Base-by-base conservation (phyloP, 441 rosid genomes). In the Bruguiera hainesii region DNA sequence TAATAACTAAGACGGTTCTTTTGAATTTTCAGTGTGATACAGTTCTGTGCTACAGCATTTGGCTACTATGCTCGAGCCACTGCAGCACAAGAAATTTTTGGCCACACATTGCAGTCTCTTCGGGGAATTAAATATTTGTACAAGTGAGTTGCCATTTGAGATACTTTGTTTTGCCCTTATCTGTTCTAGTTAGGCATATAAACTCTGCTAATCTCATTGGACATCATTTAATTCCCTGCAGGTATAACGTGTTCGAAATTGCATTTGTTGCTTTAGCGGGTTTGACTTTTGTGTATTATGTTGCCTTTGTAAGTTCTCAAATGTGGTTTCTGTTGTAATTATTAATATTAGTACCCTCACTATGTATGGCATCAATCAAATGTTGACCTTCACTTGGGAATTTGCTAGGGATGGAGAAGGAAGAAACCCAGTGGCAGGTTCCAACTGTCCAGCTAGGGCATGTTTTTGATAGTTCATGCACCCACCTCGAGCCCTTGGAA, bases 11-110 rank as follows among this genome's bases (percentile, higher is more conserved):
- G 16, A 59, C 57, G 15, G 18, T 29, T 52, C 20, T 55, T 61
- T 56, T 65, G 74, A 66, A 62, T 60, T 76, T 82, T 70, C 94
- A 96, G 99, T 79, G 98, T 96, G 72, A 96, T 96, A 75, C 99
- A 96, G 48, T 96, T 96, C 75, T 96, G 98, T 52, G 75, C 99
- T 62, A 90, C 98, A 9, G 98, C 99, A 50, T 96, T 96, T 73
- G 99, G 92, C 76, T 96, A 93, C 76, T 96, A 96, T 68, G 99
- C 99, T 52, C 99, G 89, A 86, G 99, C 98, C 70, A 96, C 98
- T 3, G 97, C 99, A 65, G 98, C 98, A 0, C 98, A 96, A 65
- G 98, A 96, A 83, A 96, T 96, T 66, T 96, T 96, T 61, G 97
- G 98, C 62, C 96, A 96, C 86, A 96, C 99, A 1, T 83, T 96